Base-by-base conservation (phyloP, 805 yeast species). In the Schwanniomyces sp. region DNA sequence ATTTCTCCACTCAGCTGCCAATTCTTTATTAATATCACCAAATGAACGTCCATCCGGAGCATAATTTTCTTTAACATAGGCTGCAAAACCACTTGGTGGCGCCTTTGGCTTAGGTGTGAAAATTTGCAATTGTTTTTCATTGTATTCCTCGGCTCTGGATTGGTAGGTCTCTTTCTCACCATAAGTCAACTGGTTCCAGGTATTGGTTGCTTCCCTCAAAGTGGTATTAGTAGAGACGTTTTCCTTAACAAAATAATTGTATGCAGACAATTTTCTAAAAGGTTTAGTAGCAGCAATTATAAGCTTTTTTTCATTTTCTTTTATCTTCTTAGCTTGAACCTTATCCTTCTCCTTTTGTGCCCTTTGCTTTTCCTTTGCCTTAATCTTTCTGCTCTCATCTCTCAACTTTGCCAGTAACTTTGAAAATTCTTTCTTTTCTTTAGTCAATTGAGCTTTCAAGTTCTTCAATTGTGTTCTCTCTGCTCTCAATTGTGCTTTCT, bases 31-130 rank as follows among this genome's bases (percentile, higher is more conserved):
- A 16, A 58, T 51, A 34, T 64, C 71, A 9, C 47, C 54, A 34
- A 65, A 55, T 27, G 56, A 34, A 25, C 60, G 51, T 21, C 61
- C 67, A 39, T 57, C 61, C 17, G 47, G 51, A 34, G 40, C 49
- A 52, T 55, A 69, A 47, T 61, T 58, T 34, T 63, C 58, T 50
- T 64, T 57, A 29, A 70, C 54, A 45, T 53, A 72, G 12, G 51
- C 45, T 16, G 74, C 69, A 56, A 61, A 72, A 10, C 63, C 61
- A 39, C 45, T 49, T 4, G 61, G 51, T 6, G 75, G 74, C 5
- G 56, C 50, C 44, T 63, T 62, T 30, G 78, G 78, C 53, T 64
- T 64, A 1, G 70, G 69, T 2, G 60, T 54, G 53, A 53, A 69
- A 24, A 55, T 48, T 45, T 59, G 48, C 27, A 51, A 44, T 40